Evolutionary conservation across 495 filamentous ascomycete genomes (phyloP).

Genomic region (Xylaria nigripes): DNA sequence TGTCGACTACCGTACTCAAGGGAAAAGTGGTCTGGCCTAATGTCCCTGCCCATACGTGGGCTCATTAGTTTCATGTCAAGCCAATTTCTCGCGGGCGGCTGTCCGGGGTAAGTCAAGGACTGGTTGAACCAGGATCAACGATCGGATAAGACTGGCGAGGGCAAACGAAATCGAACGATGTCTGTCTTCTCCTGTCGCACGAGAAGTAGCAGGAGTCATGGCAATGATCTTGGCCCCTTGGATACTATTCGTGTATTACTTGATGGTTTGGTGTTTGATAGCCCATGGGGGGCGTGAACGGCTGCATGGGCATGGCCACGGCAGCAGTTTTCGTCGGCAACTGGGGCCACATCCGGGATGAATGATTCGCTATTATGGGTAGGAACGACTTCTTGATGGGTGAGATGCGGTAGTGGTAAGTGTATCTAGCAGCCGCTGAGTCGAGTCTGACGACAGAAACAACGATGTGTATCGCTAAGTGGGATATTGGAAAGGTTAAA

Average conservation of each 20-base stretch:
- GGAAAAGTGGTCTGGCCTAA: not conserved
- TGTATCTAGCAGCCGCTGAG: not conserved
- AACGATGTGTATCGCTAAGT: not conserved
- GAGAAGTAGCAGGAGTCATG: not conserved
- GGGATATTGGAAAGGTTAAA: not conserved
- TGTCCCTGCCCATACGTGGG: not conserved
- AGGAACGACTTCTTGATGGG: not conserved
- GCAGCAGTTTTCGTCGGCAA: not conserved
- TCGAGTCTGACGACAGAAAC: not conserved
- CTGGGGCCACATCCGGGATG: not conserved
- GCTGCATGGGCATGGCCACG: not conserved
- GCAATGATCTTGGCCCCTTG: not conserved
- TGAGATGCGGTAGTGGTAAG: not conserved
- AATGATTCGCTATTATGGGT: not conserved
- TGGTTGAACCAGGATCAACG: not conserved
- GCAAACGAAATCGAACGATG: not conserved
- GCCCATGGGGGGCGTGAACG: slow-evolving; percentile 1
- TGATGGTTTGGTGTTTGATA: not conserved
- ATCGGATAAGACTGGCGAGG: not conserved
- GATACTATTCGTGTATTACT: not conserved
- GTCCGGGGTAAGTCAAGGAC: not conserved
- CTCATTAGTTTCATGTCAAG: not conserved
- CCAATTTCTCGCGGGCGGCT: not conserved
- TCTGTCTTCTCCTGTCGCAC: not conserved
- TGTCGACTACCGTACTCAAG: not conserved